Base-by-base conservation (phyloP, 1,139 yeast species). In the Pichia kudriavzevii region DNA sequence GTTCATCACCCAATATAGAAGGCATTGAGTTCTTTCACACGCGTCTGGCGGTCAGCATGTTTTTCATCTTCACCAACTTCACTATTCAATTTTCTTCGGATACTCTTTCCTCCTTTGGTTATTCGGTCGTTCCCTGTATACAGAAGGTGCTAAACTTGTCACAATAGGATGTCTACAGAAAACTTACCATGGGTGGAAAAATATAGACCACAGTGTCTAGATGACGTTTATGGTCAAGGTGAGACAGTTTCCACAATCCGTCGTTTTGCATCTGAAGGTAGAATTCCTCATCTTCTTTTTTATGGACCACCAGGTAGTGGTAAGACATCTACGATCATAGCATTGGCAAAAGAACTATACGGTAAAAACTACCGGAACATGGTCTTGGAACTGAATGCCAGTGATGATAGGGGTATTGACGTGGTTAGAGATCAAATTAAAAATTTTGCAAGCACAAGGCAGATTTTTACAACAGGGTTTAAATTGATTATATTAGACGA, bases 271-370 rank as follows among this genome's bases (percentile, higher is more conserved):
- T 72, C 75, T 43, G 83, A 81, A 42, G 91, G 94, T 10, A 74
- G 75, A 49, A 66, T 91, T 33, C 98, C 98, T 2, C 97, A 88
- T 60, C 61, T 88, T 43, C 63, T 88, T 31, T 88, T 91, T 58
- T 88, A 91, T 57, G 98, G 98, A 0, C 97, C 97, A 0, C 97
- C 98, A 17, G 98, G 98, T 18, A 88, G 96, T 0, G 98, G 98
- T 45, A 91, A 91, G 56, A 91, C 98, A 0, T 84, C 95, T 1
- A 88, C 96, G 1, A 83, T 91, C 42, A 72, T 83, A 23, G 97
- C 97, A 0, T 62, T 91, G 41, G 96, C 98, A 2, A 67, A 75
- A 36, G 95, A 88, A 52, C 77, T 91, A n/a, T 91, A 85, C 52
- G 97, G 97, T 2, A 67, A 76, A 28, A 79, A 78, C 52, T 85